Evolutionary conservation across 257 asterid genomes (phyloP).

Genomic region (Vinca minor): DNA sequence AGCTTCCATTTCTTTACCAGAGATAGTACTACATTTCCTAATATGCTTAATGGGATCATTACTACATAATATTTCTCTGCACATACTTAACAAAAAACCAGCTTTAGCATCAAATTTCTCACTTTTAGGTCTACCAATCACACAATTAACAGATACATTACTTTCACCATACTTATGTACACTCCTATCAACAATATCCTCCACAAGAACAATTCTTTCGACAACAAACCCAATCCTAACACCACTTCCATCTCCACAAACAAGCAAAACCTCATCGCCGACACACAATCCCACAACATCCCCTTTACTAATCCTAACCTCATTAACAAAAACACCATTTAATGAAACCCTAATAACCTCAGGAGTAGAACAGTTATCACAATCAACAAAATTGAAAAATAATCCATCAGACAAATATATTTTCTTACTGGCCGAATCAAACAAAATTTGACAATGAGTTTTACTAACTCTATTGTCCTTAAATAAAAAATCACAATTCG

Average conservation of each 20-base stretch:
- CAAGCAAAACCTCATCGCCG: conserved; percentile 63
- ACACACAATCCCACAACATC: conserved; percentile 45
- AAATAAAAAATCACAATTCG: conserved; percentile 46
- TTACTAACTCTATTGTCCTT: conserved; percentile 53
- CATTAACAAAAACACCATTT: conserved; percentile 69
- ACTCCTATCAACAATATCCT: conserved; percentile 43
- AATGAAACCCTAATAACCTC: conserved; percentile 46
- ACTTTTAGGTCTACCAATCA: conserved; percentile 15
- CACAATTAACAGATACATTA: conserved; percentile 11
- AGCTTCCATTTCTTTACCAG: conserved; percentile 17
- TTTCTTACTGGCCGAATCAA: conserved; percentile 43
- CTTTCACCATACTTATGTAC: conserved; percentile 15
- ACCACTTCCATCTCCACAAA: conserved; percentile 32
- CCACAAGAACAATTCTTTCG: conserved; percentile 37
- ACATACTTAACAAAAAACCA: conserved; percentile 37
- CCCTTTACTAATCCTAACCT: conserved; percentile 32
- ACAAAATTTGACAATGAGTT: conserved; percentile 53
- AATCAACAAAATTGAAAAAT: conserved; percentile 24
- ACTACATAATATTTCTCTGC: conserved; percentile 61
- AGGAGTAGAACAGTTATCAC: conserved; percentile 22
- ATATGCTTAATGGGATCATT: conserved; percentile 56
- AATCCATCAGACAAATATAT: conserved; percentile 58
- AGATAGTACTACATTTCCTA: conserved; percentile 26
- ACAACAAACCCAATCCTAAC: conserved; percentile 52
- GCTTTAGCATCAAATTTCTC: conserved; percentile 30